A percentile compares a stretch with the other conserved stretches of the same genome.
Evolutionary conservation across 371 early-diverging fungal genomes (phyloP).

Genomic region (Nematocida sp.): DNA sequence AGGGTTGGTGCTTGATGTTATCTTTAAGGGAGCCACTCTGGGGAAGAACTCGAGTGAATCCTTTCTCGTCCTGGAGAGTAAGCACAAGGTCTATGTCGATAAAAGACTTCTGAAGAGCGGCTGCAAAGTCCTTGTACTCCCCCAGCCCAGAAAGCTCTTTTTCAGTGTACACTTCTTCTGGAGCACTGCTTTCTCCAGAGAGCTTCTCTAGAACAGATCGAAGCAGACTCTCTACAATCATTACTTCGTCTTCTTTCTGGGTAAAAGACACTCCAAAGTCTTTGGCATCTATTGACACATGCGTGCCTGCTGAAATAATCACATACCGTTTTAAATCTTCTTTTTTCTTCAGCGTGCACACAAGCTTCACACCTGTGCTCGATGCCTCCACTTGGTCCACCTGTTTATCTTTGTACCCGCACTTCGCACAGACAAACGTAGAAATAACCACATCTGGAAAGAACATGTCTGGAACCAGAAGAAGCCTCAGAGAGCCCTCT

Average conservation of each 20-base stretch:
- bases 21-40: neutral
- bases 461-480: conserved; percentile 36
- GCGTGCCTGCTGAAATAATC: conserved; percentile 9
- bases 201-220: conserved; percentile 30
- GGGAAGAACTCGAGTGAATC: conserved; percentile 22
- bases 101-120: conserved; percentile 26
- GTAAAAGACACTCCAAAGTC: conserved; percentile 17
- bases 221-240: conserved; percentile 28
- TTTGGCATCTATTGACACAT: conserved; percentile 19
- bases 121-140: conserved; percentile 39
- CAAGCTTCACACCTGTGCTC: conserved; percentile 17
- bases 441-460: conserved; percentile 37
- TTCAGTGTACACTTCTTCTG: conserved; percentile 29
- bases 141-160: conserved; percentile 26
- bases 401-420: conserved; percentile 45
- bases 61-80: conserved; percentile 29
- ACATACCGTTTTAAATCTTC: conserved; percentile 43
- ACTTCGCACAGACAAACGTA: conserved; percentile 5
- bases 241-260: conserved; percentile 32
- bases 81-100: conserved; percentile 24
- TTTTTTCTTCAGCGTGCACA: conserved; percentile 5
- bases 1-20: conserved; percentile 3
- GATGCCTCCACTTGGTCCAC: conserved; percentile 37
- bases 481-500: conserved; percentile 12
- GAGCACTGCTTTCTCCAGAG: conserved; percentile 6